Base-by-base conservation (phyloP, 1,284 basidiomycete genomes). In the Sanghuangporus weigelae region DNA sequence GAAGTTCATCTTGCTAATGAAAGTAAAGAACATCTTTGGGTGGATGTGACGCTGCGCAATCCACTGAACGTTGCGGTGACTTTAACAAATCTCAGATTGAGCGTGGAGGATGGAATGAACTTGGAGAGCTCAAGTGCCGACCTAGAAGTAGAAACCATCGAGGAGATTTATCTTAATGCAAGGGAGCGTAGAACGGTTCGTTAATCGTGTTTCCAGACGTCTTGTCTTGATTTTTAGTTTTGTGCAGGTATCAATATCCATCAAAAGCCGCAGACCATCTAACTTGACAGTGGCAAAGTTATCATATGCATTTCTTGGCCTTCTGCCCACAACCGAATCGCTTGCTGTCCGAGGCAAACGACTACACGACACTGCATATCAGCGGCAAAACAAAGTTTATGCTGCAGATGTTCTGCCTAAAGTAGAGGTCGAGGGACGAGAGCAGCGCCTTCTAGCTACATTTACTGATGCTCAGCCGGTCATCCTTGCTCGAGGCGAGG, bases 21-120 rank as follows among this genome's bases (percentile, higher is more conserved):
- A 46, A 21, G 60, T 40, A 57, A 67, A 92, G 91, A 93, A 73
- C 75, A 77, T 2, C 91, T 93, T 69, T 92, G 87, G 86, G 76
- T 92, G 36, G 90, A 93, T 67, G 68, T 93, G 23, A 78, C 78
- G 7, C 63, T 93, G 65, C 78, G 74, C 49, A 93, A 93, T 71
- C 89, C 90, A 10, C 73, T 93, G 42, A 81, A 89, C 65, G 79
- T 87, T 7, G 89, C 90, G 60, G 78, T 93, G 16, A 84, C 79
- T 55, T 70, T 93, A 26, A 79, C 84, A 0, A 80, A 86, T 64
- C 65, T 92, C 59, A 84, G 86, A 0, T 71, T 90, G 12, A 67
- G 76, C 3, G 76, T 88, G 4, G 71, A 77, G 66, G 83, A 68
- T 1, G 68, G 69, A 39, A 12, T 14, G 16, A 39, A 40, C 39